Evolutionary conservation across 805 yeast species (phyloP).

Genomic region (Saccharomycopsis javanensis): DNA sequence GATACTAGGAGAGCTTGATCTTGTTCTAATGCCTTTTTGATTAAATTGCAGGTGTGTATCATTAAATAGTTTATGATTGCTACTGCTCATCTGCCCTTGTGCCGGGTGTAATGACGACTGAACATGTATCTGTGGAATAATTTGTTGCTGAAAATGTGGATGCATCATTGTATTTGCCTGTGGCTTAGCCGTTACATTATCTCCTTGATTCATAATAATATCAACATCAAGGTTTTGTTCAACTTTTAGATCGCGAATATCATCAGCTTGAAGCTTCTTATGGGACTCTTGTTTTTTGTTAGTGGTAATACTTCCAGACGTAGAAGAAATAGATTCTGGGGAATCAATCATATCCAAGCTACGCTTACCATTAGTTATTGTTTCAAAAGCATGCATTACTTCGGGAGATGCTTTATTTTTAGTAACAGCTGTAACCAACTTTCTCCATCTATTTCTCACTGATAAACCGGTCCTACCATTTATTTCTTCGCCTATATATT

Average conservation of each 20-base stretch:
- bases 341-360: background rate
- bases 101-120: background rate
- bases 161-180: background rate
- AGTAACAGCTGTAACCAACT: constrained; percentile 66
- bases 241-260: background rate
- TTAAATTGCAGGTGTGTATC: background rate
- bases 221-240: background rate
- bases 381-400: constrained; percentile 50
- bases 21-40: background rate
- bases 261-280: background rate
- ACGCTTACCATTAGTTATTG: background rate
- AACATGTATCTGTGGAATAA: background rate
- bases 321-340: background rate
- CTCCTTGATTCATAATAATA: background rate
- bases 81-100: background rate
- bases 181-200: background rate
- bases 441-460: constrained; percentile 89
- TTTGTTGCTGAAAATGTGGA: background rate
- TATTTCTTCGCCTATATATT: constrained; percentile 62
- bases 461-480: constrained; percentile 78
- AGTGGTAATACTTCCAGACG: background rate
- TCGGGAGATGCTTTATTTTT: constrained; percentile 50
- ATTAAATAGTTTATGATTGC: background rate
- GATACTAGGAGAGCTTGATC: background rate
- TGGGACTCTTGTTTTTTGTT: background rate